A percentile compares a stretch with the other conserved stretches of the same genome.
These are phyloP conservation scores for Fonsecaea erecta DNA, from an alignment of 2,329 filamentous ascomycete species.

Conservation along the genomic window DNA sequence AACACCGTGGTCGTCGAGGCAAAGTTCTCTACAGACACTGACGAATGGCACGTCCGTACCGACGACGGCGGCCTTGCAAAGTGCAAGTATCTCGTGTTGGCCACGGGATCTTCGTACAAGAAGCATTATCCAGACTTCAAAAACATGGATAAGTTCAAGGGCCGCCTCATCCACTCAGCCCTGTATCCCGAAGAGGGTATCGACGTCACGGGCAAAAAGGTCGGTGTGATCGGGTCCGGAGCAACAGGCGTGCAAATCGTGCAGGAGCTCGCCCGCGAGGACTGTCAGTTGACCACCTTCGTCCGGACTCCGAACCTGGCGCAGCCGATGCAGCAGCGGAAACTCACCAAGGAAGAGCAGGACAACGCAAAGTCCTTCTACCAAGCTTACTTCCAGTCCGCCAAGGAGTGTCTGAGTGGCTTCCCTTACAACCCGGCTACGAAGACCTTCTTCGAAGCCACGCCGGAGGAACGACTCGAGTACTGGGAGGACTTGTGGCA, in stretches of 20 bases:
- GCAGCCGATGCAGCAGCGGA: constrained; percentile 62
- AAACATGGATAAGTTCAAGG: constrained; percentile 63
- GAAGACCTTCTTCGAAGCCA: constrained; percentile 37
- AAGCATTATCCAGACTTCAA: constrained; percentile 65
- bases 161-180: constrained; percentile 62
- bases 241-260: constrained; percentile 67
- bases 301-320: constrained; percentile 70
- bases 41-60: constrained; percentile 48
- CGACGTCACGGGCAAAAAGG: constrained; percentile 62
- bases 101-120: constrained; percentile 46
- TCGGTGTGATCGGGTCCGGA: constrained; percentile 68
- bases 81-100: constrained; percentile 30
- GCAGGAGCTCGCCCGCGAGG: constrained; percentile 63
- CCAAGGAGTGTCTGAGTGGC: constrained; percentile 63
- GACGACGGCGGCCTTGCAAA: constrained; percentile 41
- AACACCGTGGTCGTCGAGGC: constrained; percentile 45
- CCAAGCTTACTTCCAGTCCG: constrained; percentile 61
- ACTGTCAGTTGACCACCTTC: constrained; percentile 56
- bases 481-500: constrained; percentile 56
- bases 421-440: constrained; percentile 63
- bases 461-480: constrained; percentile 43
- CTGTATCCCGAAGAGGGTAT: constrained; percentile 62
- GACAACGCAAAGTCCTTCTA: constrained; percentile 54
- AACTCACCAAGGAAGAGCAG: constrained; percentile 55
- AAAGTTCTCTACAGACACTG: constrained; percentile 40